Percentiles rank a stretch among this genome's conserved stretches.
These are phyloP conservation scores for Apiotrichum gamsii DNA, from an alignment of 1,284 basidiomycete genomes.

Conservation along the genomic window DNA sequence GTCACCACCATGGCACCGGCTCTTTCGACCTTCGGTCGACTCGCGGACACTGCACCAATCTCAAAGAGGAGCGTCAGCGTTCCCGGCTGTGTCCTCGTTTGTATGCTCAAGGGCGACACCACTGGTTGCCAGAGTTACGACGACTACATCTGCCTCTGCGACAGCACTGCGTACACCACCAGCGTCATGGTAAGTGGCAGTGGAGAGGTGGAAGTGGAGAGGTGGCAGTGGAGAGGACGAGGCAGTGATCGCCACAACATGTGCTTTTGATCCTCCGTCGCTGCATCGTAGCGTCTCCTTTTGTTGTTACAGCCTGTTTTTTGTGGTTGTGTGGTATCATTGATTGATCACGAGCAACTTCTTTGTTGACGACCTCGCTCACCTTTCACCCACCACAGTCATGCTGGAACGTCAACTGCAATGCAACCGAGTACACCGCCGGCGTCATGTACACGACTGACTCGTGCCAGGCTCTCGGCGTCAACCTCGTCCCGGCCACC, in stretches of 20 bases:
- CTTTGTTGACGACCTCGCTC: neutral
- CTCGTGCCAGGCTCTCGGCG: neutral
- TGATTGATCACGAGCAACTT: neutral
- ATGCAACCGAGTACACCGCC: neutral
- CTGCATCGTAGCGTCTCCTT: too few relatives aligned
- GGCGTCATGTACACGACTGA: neutral
- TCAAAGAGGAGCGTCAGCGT: too few relatives aligned
- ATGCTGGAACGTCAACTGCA: constrained; percentile 7
- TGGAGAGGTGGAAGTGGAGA: too few relatives aligned
- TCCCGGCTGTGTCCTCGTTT: neutral
- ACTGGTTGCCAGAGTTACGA: neutral
- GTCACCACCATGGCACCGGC: too few relatives aligned
- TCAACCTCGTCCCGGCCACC: neutral
- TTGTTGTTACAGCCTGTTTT: neutral
- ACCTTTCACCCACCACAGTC: constrained; percentile 3
- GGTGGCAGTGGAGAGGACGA: too few relatives aligned
- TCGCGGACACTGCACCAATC: too few relatives aligned
- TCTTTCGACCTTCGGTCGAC: too few relatives aligned
- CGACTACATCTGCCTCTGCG: constrained; percentile 3
- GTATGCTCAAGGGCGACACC: neutral
- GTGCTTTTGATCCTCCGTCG: too few relatives aligned
- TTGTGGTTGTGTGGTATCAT: neutral
- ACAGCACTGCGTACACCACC: neutral
- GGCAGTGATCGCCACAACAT: too few relatives aligned
- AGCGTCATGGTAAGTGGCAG: constrained; percentile 6